Evolutionary conservation across 371 early-diverging fungal genomes (phyloP).

Genomic region (Mortierella sp.): DNA sequence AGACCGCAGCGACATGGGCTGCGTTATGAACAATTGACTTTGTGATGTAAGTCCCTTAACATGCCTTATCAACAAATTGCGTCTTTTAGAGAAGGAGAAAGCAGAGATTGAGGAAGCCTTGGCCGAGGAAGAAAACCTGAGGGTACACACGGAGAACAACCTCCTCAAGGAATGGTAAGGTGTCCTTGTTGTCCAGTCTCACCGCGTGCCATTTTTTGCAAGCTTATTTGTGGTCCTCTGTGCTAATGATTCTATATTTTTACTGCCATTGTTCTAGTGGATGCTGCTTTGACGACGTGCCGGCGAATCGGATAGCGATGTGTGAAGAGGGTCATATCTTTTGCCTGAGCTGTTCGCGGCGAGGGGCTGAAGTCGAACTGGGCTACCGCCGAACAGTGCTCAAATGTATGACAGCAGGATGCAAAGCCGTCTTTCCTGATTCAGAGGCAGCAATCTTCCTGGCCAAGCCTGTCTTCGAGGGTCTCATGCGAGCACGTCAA

Average conservation of each 20-base stretch:
- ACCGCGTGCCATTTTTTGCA: not conserved
- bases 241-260: not conserved
- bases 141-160: conserved; percentile 7
- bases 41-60: not conserved
- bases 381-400: conserved; percentile 61
- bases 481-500: conserved; percentile 59
- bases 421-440: conserved; percentile 57
- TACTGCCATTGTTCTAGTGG: conserved; percentile 27
- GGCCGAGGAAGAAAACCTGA: conserved; percentile 34
- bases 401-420: conserved; percentile 62
- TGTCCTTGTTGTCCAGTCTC: not conserved
- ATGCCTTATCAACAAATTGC: not conserved
- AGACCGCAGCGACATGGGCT: not conserved
- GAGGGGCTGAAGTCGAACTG: conserved; percentile 60
- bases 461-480: conserved; percentile 49
- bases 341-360: conserved; percentile 62
- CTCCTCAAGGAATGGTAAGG: conserved; percentile 30
- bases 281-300: conserved; percentile 53
- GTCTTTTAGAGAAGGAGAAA: conserved; percentile 25
- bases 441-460: conserved; percentile 59
- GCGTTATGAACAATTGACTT: not conserved
- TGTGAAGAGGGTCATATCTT: conserved; percentile 69
- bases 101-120: conserved; percentile 28
- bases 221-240: not conserved
- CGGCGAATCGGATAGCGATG: conserved; percentile 53